Conservation (phyloP, 2,329 filamentous ascomycete species). For the Hypoxylon sp. region DNA sequence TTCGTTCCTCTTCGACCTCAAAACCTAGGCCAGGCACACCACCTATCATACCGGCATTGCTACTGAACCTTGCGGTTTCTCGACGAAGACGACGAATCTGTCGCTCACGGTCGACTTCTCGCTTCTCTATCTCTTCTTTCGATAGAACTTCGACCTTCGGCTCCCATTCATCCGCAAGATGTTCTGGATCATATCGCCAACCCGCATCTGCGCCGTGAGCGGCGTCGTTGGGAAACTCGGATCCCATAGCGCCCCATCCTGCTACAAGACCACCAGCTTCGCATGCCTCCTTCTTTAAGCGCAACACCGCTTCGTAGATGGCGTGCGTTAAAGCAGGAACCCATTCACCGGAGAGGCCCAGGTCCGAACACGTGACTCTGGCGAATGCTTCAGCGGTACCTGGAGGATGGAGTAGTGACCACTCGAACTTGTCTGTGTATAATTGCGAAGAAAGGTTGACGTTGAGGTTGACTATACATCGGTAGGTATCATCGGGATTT, state of each 20-base stretch:
- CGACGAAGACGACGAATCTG: conserved; percentile 88
- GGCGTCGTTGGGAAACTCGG: conserved; percentile 89
- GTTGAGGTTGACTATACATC: conserved; percentile 90
- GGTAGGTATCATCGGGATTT: conserved; percentile 94
- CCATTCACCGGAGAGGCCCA: conserved; percentile 93
- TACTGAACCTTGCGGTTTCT: conserved; percentile 93
- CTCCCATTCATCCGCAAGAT: conserved; percentile 87
- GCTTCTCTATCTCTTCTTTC: conserved; percentile 97
- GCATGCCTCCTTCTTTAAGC: conserved; percentile 95
- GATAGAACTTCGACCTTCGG: conserved; percentile 85
- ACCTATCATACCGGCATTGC: conserved; percentile 83
- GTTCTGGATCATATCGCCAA: conserved; percentile 95
- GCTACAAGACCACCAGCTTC: conserved; percentile 90
- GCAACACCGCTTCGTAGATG: conserved; percentile 94
- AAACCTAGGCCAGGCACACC: conserved; percentile 75
- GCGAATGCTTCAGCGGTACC: conserved; percentile 94
- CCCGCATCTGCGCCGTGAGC: conserved; percentile 86
- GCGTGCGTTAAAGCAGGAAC: conserved; percentile 93
- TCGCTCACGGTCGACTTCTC: conserved; percentile 92
- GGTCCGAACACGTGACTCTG: conserved; percentile 90
- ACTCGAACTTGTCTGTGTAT: conserved; percentile 98
- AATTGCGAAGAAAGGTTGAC: conserved; percentile 92
- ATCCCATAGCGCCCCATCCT: conserved; percentile 75
- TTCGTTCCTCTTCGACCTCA: conserved; percentile 79
- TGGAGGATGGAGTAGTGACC: conserved; percentile 92